A percentile compares a stretch with the other conserved stretches of the same genome.
phyloP scores from a whole-genome alignment of 2,329 filamentous ascomycete species.

The Paecilomyces dactylethromorphus region DNA sequence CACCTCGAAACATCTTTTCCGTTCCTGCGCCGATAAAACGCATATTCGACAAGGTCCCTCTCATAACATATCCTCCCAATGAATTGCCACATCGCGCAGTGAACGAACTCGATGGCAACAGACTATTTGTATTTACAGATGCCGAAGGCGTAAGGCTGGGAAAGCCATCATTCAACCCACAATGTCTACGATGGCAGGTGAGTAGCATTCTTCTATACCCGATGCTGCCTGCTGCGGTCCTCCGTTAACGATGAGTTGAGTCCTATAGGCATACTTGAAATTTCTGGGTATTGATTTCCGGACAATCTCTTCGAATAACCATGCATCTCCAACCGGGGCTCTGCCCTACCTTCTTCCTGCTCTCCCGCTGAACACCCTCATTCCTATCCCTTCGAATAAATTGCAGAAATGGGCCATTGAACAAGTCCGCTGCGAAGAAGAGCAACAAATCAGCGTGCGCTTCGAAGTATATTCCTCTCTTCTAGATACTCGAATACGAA shows the following conservation, averaged over 20 bases:
- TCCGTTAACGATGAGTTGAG: background rate
- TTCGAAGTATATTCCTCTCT: conserved; percentile 73
- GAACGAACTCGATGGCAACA: conserved; percentile 42
- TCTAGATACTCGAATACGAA: conserved; percentile 68
- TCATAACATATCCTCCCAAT: conserved; percentile 68
- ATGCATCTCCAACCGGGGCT: conserved; percentile 83
- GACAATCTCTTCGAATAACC: conserved; percentile 72
- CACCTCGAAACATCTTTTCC: conserved; percentile 28
- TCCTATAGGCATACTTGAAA: conserved; percentile 69
- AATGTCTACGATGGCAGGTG: conserved; percentile 95
- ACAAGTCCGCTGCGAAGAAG: conserved; percentile 37
- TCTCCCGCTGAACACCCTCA: conserved; percentile 31
- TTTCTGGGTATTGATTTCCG: conserved; percentile 65
- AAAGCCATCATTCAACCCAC: conserved; percentile 78
- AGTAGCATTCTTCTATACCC: conserved; percentile 16
- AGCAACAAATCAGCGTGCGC: conserved; percentile 49
- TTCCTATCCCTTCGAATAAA: conserved; percentile 56
- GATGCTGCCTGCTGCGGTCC: background rate
- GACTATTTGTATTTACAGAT: conserved; percentile 71
- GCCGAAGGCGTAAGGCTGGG: conserved; percentile 55
- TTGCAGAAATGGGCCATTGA: conserved; percentile 63
- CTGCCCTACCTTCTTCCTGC: conserved; percentile 76
- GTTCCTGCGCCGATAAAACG: conserved; percentile 67
- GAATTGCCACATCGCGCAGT: conserved; percentile 61
- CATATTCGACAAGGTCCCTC: conserved; percentile 78